A percentile compares a stretch with the other conserved stretches of the same genome.
Conservation (phyloP, 2,329 filamentous ascomycete genomes). For the Drechmeria coniospora region DNA sequence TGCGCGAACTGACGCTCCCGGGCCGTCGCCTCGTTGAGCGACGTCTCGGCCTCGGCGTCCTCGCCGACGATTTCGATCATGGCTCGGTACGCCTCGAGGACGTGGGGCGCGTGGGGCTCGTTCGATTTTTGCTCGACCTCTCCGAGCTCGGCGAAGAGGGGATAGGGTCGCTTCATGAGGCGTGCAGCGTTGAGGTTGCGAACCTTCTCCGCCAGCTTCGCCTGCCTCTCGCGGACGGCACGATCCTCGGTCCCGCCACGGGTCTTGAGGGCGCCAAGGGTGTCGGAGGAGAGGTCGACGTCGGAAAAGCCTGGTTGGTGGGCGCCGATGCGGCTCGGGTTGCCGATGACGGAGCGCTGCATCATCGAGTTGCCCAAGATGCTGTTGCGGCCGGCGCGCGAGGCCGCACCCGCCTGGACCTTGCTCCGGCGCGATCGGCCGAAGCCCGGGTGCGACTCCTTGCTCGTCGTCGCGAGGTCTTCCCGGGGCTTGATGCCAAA, state of each 20-base stretch:
- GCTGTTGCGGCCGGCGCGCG: constrained; percentile 34
- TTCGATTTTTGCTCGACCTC: constrained; percentile 56
- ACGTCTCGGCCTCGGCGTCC: constrained; percentile 40
- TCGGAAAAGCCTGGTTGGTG: constrained; percentile 55
- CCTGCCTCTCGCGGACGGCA: constrained; percentile 70
- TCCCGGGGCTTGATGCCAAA: constrained; percentile 66
- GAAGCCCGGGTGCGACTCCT: constrained; percentile 40
- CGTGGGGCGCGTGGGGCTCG: constrained; percentile 56
- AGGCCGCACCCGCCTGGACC: constrained; percentile 33
- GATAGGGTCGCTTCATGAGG: constrained; percentile 49
- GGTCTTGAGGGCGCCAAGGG: constrained; percentile 25
- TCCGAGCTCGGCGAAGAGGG: constrained; percentile 61
- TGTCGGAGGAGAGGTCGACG: constrained; percentile 41
- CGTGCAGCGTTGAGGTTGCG: constrained; percentile 63
- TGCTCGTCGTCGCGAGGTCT: constrained; percentile 22
- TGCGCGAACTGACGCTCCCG: constrained; percentile 61
- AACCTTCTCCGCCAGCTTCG: constrained; percentile 64
- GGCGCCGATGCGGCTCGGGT: constrained; percentile 51
- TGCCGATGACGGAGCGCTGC: constrained; percentile 76
- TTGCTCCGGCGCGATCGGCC: constrained; percentile 42
- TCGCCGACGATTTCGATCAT: constrained; percentile 68
- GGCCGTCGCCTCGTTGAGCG: constrained; percentile 46
- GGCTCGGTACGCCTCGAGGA: constrained; percentile 71
- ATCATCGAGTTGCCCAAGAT: constrained; percentile 46
- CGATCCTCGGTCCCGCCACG: constrained; percentile 49